Evolutionary conservation across 1,284 basidiomycete genomes (phyloP), one percentile per base, ranked within the genome.

Genomic region (Athelia sp.): DNA sequence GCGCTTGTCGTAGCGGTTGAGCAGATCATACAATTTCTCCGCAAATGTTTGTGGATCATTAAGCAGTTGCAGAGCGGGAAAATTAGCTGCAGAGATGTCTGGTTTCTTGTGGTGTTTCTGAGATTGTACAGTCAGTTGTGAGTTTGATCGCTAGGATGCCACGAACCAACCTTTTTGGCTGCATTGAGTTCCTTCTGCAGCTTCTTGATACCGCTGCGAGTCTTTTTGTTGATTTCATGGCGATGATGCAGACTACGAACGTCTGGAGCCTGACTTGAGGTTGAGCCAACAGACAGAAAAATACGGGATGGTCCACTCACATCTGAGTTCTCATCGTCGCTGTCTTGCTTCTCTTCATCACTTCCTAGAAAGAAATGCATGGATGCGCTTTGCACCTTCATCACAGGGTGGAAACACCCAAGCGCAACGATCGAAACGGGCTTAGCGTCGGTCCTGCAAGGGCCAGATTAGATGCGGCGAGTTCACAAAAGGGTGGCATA

Each of bases 311-410:
- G n/a, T 21, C 2, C 22, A 59, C 68, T 11, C 51, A 81, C 84
- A 51, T 85, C 77, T 46, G 89, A 87, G 8, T 84, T 83, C 49
- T 85, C 84, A 3, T 87, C 82, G 43, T 86, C 84, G 48, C 82
- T 84, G 49, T 87, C 81, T 34, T 80, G 81, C 48, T 79, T 78
- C 21, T 82, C 81, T 26, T 90, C 81, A 40, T 91, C 86, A 47
- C 79, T 83, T 3, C 91, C 92, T 17, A 99, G 81, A 76, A 99
- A 99, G 73, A 99, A 99, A 69, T 98, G 93, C n/a, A 97, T 73
- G 2, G 94, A 93, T 0, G 93, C 94, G 52, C 86, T 93, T 66
- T 98, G 96, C 1, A 99, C 97, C 64, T 98, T 98, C 46, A 87
- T 79, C 46, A 90, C 84, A 8, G 96, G 94, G 66, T 99, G 96